Evolutionary conservation across 2,329 filamentous ascomycete species (phyloP), one percentile per base, ranked within the genome.

Genomic region (Pseudocercospora fuligena): DNA sequence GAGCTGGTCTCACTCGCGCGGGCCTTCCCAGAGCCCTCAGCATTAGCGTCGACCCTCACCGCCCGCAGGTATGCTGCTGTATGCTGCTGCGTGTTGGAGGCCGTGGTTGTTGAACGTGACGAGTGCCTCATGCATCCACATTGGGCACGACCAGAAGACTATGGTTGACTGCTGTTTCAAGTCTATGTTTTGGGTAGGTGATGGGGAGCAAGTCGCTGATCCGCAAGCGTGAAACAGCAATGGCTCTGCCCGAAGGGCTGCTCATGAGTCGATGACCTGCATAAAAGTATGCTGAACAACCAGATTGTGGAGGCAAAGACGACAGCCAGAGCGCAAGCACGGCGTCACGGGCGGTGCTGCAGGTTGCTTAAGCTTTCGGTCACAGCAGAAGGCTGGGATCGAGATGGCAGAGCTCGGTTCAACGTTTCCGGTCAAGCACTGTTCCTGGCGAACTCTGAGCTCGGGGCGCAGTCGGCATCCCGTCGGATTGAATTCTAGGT

Each of bases 281-380:
- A 60, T 56, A 21, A 56, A 56, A 56, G 51, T 19, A 29, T 4
- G 58, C 40, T 19, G 43, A 60, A 60, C 58, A 60, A 60, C 58
- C 58, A 60, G 58, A 47, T 29, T 60, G 23, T 43, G 36, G 43
- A 21, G 40, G 27, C 51, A 33, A 43, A 19, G 27, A 33, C 51
- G 14, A 31, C 40, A 51, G 36, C 53, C 53, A 57, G 11, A 36
- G 12, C 25, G 46, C 60, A 27, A 47, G 33, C 7, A 53, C n/a
- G 31, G 61, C 56, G 56, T 43, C 11, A 25, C 61, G 61, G 61
- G 61, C 61, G 61, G 61, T 63, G 61, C 61, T 63, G 61, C 61
- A 63, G 51, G 16, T 21, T 56, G 36, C 46, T 51, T 23, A 56
- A 56, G 47, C 60, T 63, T 63, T 46, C 56, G 29, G 56, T 43